These are phyloP conservation scores for Castanospermum australe DNA, from an alignment of 306 rosid species.

Conservation along the genomic window DNA sequence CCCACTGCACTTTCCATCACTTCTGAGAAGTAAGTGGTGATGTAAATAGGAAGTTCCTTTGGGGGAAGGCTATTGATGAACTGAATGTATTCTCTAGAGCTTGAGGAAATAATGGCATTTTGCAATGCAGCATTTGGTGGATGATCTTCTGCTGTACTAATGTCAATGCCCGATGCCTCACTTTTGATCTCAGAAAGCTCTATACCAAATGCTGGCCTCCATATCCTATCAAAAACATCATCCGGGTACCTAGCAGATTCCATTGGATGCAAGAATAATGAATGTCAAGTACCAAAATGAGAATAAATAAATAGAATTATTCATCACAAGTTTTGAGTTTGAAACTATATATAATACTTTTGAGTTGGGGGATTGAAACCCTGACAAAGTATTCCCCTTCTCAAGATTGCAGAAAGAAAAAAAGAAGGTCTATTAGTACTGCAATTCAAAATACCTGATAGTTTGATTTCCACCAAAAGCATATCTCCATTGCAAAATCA, in stretches of 20 bases:
- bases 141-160: slow-evolving; percentile 34
- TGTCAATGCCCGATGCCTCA: slow-evolving; percentile 15
- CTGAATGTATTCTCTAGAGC: background rate
- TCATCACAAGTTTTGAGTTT: too few species aligned
- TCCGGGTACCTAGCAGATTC: slow-evolving; percentile 33
- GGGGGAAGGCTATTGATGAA: background rate
- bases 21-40: slow-evolving; percentile 53
- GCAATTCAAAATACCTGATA: slow-evolving; percentile 26
- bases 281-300: too few species aligned
- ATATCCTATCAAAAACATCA: slow-evolving; percentile 42
- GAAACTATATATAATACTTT: too few species aligned
- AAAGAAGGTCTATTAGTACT: background rate
- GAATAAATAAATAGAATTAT: too few species aligned
- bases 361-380: too few species aligned
- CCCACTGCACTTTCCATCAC: slow-evolving; percentile 21
- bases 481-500: slow-evolving; percentile 32
- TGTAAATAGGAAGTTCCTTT: slow-evolving; percentile 23
- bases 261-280: background rate
- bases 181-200: slow-evolving; percentile 14
- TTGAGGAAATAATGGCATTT: slow-evolving; percentile 31
- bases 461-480: slow-evolving; percentile 32
- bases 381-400: too few species aligned
- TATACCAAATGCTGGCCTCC: slow-evolving; percentile 22
- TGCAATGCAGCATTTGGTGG: slow-evolving; percentile 42
- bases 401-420: background rate